A percentile compares a stretch with the other conserved stretches of the same genome.
phyloP scores from a whole-genome alignment of 2,329 filamentous ascomycete species.

The Penicillium sclerotigenum region DNA sequence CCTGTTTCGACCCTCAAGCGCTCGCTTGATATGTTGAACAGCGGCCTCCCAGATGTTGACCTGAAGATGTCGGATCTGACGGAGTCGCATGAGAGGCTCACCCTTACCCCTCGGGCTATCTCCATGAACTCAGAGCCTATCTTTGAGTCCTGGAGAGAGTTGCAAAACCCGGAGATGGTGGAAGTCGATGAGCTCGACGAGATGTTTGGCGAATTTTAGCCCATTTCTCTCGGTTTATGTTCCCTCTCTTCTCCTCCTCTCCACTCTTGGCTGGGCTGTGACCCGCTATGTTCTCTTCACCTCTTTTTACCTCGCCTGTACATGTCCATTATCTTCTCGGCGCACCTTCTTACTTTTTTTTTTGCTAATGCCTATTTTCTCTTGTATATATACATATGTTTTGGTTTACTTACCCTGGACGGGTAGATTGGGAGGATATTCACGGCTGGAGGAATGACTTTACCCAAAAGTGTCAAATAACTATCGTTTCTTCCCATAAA shows the following conservation, averaged over 20 bases:
- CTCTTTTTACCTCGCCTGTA: conserved; percentile 16
- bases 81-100: conserved; percentile 47
- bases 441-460: conserved; percentile 13
- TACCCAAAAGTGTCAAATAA: conserved; percentile 12
- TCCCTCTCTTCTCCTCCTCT: conserved; percentile 12
- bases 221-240: not conserved
- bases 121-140: conserved; percentile 39
- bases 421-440: conserved; percentile 17
- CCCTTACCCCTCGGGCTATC: conserved; percentile 26
- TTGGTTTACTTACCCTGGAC: conserved; percentile 21
- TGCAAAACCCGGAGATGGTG: conserved; percentile 77
- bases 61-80: conserved; percentile 37
- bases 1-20: conserved; percentile 38
- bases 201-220: conserved; percentile 71
- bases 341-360: conserved; percentile 6
- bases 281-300: conserved; percentile 13
- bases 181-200: conserved; percentile 91
- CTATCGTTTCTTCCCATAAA: conserved; percentile 8
- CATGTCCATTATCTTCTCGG: conserved; percentile 17
- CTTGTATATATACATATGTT: conserved; percentile 26
- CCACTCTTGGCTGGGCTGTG: conserved; percentile 18
- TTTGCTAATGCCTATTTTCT: conserved; percentile 18
- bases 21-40: conserved; percentile 42
- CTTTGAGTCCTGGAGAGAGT: conserved; percentile 56
- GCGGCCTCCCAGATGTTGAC: conserved; percentile 35